Evolutionary conservation across 352 stramenopile genomes (phyloP).

Genomic region (Phytophthora idaei): DNA sequence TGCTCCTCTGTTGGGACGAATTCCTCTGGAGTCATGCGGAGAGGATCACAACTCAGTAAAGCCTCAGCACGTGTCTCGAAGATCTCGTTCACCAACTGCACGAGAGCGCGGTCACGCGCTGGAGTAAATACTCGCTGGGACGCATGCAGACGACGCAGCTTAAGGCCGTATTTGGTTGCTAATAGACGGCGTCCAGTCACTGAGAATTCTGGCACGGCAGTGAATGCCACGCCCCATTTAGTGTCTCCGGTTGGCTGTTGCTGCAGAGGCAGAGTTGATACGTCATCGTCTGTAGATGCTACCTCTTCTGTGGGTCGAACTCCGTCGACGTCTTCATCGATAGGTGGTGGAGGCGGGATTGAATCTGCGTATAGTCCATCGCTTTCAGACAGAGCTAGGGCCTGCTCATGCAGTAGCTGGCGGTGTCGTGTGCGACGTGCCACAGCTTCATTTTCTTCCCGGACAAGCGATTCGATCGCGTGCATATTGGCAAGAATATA

Average conservation of each 20-base stretch:
- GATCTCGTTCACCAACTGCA: constrained; percentile 85
- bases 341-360: constrained; percentile 29
- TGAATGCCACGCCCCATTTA: constrained; percentile 90
- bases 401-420: constrained; percentile 45
- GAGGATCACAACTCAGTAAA: constrained; percentile 75
- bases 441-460: constrained; percentile 68
- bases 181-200: constrained; percentile 76
- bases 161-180: constrained; percentile 70
- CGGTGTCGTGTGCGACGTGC: constrained; percentile 57
- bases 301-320: constrained; percentile 69
- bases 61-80: constrained; percentile 81
- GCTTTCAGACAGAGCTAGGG: constrained; percentile 24
- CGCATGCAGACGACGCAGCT: constrained; percentile 63
- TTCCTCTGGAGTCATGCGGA: constrained; percentile 86
- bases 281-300: constrained; percentile 31
- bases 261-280: constrained; percentile 32
- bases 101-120: constrained; percentile 75
- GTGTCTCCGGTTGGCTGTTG: constrained; percentile 43
- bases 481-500: constrained; percentile 89
- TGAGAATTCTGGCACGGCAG: constrained; percentile 84
- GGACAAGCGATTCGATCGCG: constrained; percentile 77
- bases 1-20: constrained; percentile 77
- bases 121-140: constrained; percentile 72
- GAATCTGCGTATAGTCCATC: constrained; percentile 11
- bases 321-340: constrained; percentile 26